Base-by-base conservation (phyloP, 2,329 filamentous ascomycete species). In the Calycina marina region DNA sequence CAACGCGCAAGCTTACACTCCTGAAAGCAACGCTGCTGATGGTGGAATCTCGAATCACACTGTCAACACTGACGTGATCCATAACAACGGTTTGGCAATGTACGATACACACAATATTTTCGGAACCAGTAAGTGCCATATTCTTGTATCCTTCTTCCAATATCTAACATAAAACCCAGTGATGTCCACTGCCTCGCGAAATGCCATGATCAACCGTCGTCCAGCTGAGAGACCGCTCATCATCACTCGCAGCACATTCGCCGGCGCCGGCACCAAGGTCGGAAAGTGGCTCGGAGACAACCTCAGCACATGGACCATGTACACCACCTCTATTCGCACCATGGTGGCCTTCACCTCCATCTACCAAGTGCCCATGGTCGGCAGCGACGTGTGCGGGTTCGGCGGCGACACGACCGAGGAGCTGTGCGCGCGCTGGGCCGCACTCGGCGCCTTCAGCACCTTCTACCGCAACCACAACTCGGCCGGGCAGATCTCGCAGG, bases 61-160 rank as follows among this genome's bases (percentile, higher is more conserved):
- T 0, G 67, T 82, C 32, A 63, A 71, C 40, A 79, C 77, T 0
- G 68, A 82, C 47, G 56, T 82, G 6, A 63, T 75, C 6, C 77
- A 83, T 50, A 63, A 71, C 25, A 74, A 78, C 36, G 77, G 77
- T 1, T 57, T 74, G 22, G 60, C 63, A 13, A 71, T 80, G 52
- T 83, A 81, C 48, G 81, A 86, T 43, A 79, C 73, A 0, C 81
- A 86, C 52, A 85, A 85, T 44, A 54, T 85, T 1, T 84, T 81
- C 51, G 81, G 81, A 1, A 68, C 69, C 5, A 74, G 56, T 59
- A 50, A 51, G 58, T 51, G 10, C n/a, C n/a, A n/a, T n/a, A n/a
- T n/a, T n/a, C n/a, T n/a, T n/a, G n/a, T n/a, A n/a, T n/a, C n/a
- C n/a, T n/a, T n/a, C n/a, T n/a, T n/a, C n/a, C n/a, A n/a, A n/a